These are phyloP conservation scores for Theileria equi DNA, from an alignment of 169 alveolate species.

Conservation along the genomic window DNA sequence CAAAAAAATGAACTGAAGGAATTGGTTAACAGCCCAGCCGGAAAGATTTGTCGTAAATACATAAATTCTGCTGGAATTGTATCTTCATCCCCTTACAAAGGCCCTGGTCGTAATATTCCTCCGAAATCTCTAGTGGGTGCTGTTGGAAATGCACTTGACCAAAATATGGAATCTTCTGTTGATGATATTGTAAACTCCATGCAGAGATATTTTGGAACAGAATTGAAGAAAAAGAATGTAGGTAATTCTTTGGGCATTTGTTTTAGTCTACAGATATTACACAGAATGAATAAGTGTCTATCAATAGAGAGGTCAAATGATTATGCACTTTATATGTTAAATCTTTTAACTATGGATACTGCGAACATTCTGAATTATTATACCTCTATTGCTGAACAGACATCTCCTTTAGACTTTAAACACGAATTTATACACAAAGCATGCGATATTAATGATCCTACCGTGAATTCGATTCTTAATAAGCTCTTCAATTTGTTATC, in stretches of 20 bases:
- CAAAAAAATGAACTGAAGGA: slow-evolving; percentile 13
- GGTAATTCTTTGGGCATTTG: slow-evolving; percentile 58
- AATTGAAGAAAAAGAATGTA: slow-evolving; percentile 5
- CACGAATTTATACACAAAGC: slow-evolving; percentile 26
- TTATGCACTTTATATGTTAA: slow-evolving; percentile 39
- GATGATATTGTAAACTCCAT: slow-evolving; percentile 38
- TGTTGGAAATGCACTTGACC: slow-evolving; percentile 49
- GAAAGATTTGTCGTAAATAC: slow-evolving; percentile 52
- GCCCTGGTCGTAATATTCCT: slow-evolving; percentile 14
- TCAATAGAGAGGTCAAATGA: slow-evolving; percentile 55
- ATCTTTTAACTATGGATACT: slow-evolving; percentile 36
- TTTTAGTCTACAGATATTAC: slow-evolving; percentile 38
- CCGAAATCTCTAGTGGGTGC: slow-evolving; percentile 61
- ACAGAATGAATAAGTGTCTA: slow-evolving; percentile 46
- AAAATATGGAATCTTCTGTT: slow-evolving; percentile 39
- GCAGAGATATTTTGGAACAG: slow-evolving; percentile 36
- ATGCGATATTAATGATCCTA: slow-evolving; percentile 34
- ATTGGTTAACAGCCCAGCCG: slow-evolving; percentile 46
- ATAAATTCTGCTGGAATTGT: slow-evolving; percentile 53
- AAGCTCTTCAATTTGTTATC: slow-evolving; percentile 39
- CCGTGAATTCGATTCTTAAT: slow-evolving; percentile 23
- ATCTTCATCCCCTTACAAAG: slow-evolving; percentile 40
- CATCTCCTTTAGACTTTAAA: slow-evolving; percentile 2
- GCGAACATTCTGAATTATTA: slow-evolving; percentile 23
- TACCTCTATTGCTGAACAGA: slow-evolving; percentile 13